Conservation (phyloP, 352 stramenopile species). For the Pythium pectinolyticum region DNA sequence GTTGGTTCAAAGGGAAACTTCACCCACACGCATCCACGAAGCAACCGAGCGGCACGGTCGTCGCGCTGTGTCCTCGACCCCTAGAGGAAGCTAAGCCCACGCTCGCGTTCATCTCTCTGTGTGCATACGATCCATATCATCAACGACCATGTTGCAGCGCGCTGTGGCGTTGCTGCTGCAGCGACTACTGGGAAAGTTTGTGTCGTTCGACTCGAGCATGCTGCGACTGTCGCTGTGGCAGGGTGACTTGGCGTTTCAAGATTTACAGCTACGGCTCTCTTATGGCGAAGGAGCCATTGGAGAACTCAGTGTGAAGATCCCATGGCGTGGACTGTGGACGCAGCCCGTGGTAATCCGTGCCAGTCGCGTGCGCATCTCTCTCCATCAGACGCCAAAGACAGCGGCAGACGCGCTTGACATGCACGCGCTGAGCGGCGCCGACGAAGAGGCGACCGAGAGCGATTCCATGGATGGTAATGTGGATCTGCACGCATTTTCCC, state of each 20-base stretch:
- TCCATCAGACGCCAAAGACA: conserved; percentile 55
- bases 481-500: background rate
- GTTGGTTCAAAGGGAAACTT: too few relatives aligned
- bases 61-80: background rate
- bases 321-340: conserved; percentile 82
- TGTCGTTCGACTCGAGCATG: conserved; percentile 86
- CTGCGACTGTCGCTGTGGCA: conserved; percentile 84
- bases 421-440: conserved; percentile 13
- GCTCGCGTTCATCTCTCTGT: background rate
- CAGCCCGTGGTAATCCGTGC: conserved; percentile 80
- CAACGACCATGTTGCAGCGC: conserved; percentile 67
- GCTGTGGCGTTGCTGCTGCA: conserved; percentile 83
- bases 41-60: too few relatives aligned
- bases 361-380: conserved; percentile 63
- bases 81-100: background rate
- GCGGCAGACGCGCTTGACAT: conserved; percentile 11
- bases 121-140: background rate
- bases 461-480: conserved; percentile 15
- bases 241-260: conserved; percentile 80
- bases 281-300: conserved; percentile 80
- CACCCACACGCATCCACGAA: too few relatives aligned
- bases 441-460: conserved; percentile 18
- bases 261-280: conserved; percentile 76
- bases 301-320: conserved; percentile 80
- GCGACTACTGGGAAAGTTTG: conserved; percentile 86